Percentiles rank a stretch among this genome's conserved stretches.
phyloP scores from a whole-genome alignment of 208 protist species.

The Porcisia deanei region DNA sequence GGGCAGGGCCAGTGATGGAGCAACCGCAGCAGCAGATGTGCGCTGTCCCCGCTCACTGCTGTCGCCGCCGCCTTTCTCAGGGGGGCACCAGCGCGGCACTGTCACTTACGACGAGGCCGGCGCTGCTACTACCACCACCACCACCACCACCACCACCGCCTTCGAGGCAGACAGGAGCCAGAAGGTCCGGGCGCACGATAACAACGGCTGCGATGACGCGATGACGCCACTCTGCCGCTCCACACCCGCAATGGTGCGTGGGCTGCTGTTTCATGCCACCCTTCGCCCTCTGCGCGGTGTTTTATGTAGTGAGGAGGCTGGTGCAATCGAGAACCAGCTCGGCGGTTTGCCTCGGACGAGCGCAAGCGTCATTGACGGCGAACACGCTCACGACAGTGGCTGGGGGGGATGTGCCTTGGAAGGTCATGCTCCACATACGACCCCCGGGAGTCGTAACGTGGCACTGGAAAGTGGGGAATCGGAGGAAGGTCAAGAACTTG shows the following conservation, averaged over 20 bases:
- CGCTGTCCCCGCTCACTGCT: constrained; percentile 2
- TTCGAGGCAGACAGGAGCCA: neutral
- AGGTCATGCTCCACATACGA: neutral
- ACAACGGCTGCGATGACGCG: neutral
- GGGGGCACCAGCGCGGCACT: neutral
- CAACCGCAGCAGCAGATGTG: neutral
- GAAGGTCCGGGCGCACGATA: neutral
- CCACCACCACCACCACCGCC: neutral
- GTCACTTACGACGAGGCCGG: neutral
- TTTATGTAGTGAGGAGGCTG: constrained; percentile 36
- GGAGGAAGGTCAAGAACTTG: neutral
- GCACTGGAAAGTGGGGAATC: neutral
- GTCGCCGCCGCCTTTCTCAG: neutral
- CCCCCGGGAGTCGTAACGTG: neutral
- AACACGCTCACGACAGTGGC: neutral
- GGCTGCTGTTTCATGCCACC: constrained; percentile 30
- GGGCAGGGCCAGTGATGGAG: neutral
- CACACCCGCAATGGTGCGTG: neutral
- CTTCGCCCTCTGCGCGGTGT: constrained; percentile 36
- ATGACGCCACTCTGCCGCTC: neutral
- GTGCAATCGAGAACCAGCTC: constrained; percentile 27
- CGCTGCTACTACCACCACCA: neutral
- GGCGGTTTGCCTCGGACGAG: constrained; percentile 2
- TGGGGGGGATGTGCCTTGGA: neutral
- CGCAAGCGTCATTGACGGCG: neutral